Evolutionary conservation across 2,329 filamentous ascomycete genomes (phyloP), one percentile per base, ranked within the genome.

Genomic region (Fusarium ambrosium): DNA sequence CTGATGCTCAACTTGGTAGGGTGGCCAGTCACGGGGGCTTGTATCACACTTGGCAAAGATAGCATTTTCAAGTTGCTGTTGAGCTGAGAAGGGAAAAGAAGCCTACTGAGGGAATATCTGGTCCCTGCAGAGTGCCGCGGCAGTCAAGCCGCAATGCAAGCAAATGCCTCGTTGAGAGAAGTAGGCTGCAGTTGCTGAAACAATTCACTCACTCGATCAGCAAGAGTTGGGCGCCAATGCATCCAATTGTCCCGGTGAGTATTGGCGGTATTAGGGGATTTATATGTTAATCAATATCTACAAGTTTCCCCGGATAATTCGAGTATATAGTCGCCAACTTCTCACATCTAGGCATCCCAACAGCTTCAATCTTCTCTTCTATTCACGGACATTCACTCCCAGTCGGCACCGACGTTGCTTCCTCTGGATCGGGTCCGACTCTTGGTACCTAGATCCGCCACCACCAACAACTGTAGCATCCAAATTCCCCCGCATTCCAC

Each of bases 401-500:
- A 22, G 34, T 63, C 61, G 61, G 61, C 16, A 53, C 61, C 61
- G 61, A 36, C 18, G 6, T 8, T 53, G 2, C 36, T 29, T 36
- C 6, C 14, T 53, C 32, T 63, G 7, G 9, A 63, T 63, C 61
- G 61, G 61, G n/a, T 53, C 61, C 43, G 61, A 53, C 45, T 18
- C 6, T 37, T 27, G 45, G 45, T 32, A 39, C 61, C 32, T 29
- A 32, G 61, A 63, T 62, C 60, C 41, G 60, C 60, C 60, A 9
- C n/a, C 34, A 32, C 13, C 29, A 37, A 18, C 60, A 16, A 24
- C 20, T 6, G 22, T 27, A 51, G 34, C 16, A 51, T 36, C 27
- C 27, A 53, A 53, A 53, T 24, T 36, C 18, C 71, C 59, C 69
- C 72, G 65, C 72, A 67, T 22, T 37, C 29, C 1, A n/a, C 6